Evolutionary conservation across 2,329 filamentous ascomycete genomes (phyloP).

Genomic region (Fusarium circinatum): DNA sequence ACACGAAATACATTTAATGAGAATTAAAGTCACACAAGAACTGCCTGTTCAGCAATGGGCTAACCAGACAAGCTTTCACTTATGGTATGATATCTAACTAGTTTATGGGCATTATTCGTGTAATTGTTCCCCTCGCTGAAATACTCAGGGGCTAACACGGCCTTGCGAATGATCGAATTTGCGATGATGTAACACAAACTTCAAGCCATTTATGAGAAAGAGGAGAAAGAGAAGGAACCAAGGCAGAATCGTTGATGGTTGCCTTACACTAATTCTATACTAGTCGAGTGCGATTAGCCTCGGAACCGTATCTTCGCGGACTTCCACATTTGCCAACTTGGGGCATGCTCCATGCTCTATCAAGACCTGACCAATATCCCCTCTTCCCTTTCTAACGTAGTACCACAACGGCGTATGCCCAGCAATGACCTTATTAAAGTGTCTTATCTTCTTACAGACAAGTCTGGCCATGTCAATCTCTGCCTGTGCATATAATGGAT

Average conservation of each 20-base stretch:
- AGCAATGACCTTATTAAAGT: constrained; percentile 14
- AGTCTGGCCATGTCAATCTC: constrained; percentile 17
- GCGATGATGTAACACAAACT: neutral
- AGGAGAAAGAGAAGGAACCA: neutral
- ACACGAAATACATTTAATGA: neutral
- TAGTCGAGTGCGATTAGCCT: constrained; percentile 6
- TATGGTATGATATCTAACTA: neutral
- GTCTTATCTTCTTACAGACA: constrained; percentile 16
- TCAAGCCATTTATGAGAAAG: neutral
- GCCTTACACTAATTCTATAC: neutral
- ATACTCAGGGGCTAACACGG: neutral
- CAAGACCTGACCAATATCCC: constrained; percentile 25
- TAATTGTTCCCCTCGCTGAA: neutral
- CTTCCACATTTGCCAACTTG: constrained; percentile 21
- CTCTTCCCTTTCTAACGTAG: constrained; percentile 17
- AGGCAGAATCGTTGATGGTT: neutral
- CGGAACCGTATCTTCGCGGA: constrained; percentile 7
- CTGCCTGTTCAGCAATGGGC: neutral
- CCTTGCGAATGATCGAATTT: neutral
- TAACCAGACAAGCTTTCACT: neutral
- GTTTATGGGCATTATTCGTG: neutral
- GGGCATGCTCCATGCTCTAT: constrained; percentile 22
- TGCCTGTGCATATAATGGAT: constrained; percentile 6
- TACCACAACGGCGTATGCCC: constrained; percentile 27
- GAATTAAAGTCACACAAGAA: neutral